Percentiles rank a stretch among this genome's conserved stretches.
These are phyloP conservation scores for Fragosphaeria purpurea DNA, from an alignment of 2,329 filamentous ascomycete genomes.

Conservation along the genomic window DNA sequence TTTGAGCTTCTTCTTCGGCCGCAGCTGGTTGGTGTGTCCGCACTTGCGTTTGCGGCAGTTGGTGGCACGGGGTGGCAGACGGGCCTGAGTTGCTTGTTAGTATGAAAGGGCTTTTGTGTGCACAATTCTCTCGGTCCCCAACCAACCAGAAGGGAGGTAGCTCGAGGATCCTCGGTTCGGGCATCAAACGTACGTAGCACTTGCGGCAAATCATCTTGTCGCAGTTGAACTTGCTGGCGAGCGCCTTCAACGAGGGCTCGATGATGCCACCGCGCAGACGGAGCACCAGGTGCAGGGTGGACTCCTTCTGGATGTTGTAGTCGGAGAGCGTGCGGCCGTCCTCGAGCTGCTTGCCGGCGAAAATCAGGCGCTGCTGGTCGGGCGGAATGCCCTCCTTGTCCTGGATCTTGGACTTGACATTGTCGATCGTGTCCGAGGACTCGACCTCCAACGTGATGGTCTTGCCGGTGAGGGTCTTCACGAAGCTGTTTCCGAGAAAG, in stretches of 20 bases:
- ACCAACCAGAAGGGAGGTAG: constrained; percentile 29
- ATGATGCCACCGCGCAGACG: constrained; percentile 99
- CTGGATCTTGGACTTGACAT: constrained; percentile 99
- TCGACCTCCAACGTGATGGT: constrained; percentile 99
- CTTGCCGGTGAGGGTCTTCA: constrained; percentile 99
- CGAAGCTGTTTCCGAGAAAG: constrained; percentile 58
- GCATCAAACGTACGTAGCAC: constrained; percentile 57
- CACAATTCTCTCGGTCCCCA: background rate
- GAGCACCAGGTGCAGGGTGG: constrained; percentile 95
- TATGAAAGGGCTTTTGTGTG: background rate
- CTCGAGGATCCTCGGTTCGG: too few relatives aligned
- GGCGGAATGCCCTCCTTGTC: constrained; percentile 99
- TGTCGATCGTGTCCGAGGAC: constrained; percentile 98
- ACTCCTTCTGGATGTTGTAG: constrained; percentile 99
- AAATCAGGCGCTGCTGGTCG: constrained; percentile 97
- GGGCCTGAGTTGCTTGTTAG: constrained; percentile 30
- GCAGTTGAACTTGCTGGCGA: constrained; percentile 99
- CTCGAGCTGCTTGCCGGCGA: constrained; percentile 98
- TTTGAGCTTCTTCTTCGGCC: constrained; percentile 94
- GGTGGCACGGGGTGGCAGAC: constrained; percentile 94
- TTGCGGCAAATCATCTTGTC: constrained; percentile 99
- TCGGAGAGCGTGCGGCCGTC: constrained; percentile 93
- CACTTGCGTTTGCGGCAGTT: constrained; percentile 99
- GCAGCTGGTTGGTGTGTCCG: constrained; percentile 99
- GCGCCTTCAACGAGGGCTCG: constrained; percentile 96